Base-by-base conservation (phyloP, 768 basidiomycete species). In the Mycena crocata region DNA sequence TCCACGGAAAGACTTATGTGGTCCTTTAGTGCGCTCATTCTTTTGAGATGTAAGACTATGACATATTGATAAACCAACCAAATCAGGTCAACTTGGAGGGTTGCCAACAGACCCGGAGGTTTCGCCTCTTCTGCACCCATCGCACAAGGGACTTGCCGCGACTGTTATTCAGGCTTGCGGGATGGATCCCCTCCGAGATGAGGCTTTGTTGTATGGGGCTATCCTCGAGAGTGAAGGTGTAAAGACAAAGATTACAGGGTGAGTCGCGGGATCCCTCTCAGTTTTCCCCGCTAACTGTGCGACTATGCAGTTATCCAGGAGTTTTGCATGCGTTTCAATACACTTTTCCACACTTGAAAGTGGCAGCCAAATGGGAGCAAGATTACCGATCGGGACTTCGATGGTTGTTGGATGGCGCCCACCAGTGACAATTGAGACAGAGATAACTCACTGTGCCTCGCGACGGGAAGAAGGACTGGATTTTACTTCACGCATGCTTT, bases 311-410 rank as follows among this genome's bases (percentile, higher is more conserved):
- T 8, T 69, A 69, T 44, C 64, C 68, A 1, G 68, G 68, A 35
- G 55, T 69, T 5, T 55, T 60, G 17, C 68, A 69, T 34, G 60
- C n/a, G 10, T 69, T 69, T n/a, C 59, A 69, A 7, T 65, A 62
- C 15, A 2, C 19, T 9, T 62, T 66, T 28, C 55, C 58, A 7
- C 5, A 6, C 6, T 26, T 65, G 23, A 69, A 65, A 21, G 12
- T 44, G 42, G 54, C 34, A 31, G 6, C 13, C 13, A 50, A 60
- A 31, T 57, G 57, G 50, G 64, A 66, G 24, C 34, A 62, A 40
- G 64, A 69, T 14, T 66, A 58, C 39, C 58, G 55, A 14, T 60
- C 42, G 5, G 68, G 64, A 3, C 28, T 69, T 2, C 39, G 50
- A 32, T 69, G 68, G 68, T 45, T 66, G 34, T 42, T 65, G 46